Conservation (phyloP, 2,329 filamentous ascomycete species). For the Fusarium sp. region DNA sequence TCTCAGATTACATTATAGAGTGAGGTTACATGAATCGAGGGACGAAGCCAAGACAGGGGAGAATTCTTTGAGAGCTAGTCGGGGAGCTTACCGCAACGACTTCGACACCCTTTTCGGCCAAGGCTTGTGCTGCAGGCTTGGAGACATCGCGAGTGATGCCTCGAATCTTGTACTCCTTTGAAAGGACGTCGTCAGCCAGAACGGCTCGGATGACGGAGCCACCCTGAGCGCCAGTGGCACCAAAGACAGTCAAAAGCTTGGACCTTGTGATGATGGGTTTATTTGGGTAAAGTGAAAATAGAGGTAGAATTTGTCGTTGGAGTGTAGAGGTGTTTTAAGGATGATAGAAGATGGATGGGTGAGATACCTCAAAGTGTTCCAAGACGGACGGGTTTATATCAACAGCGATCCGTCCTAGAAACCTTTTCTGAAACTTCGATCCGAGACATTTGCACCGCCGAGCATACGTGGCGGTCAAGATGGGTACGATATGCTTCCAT, state of each 20-base stretch:
- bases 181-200: not conserved
- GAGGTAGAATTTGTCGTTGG: not conserved
- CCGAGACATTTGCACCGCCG: not conserved
- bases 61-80: too few species aligned
- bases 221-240: not conserved
- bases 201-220: not conserved
- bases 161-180: not conserved
- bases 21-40: too few species aligned
- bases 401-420: not conserved
- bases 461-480: not conserved
- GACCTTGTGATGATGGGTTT: not conserved
- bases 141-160: not conserved
- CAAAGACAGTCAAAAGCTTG: not conserved
- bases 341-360: not conserved
- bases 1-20: too few species aligned
- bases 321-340: not conserved
- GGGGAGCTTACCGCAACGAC: not conserved
- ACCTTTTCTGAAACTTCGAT: not conserved
- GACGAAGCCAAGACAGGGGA: too few species aligned
- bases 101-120: not conserved
- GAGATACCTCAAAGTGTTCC: not conserved
- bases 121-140: not conserved
- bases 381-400: not conserved
- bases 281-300: not conserved
- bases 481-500: not conserved